A percentile compares a stretch with the other conserved stretches of the same genome.
Evolutionary conservation across 2,329 filamentous ascomycete genomes (phyloP).

Genomic region (Cryoendolithus antarcticus): DNA sequence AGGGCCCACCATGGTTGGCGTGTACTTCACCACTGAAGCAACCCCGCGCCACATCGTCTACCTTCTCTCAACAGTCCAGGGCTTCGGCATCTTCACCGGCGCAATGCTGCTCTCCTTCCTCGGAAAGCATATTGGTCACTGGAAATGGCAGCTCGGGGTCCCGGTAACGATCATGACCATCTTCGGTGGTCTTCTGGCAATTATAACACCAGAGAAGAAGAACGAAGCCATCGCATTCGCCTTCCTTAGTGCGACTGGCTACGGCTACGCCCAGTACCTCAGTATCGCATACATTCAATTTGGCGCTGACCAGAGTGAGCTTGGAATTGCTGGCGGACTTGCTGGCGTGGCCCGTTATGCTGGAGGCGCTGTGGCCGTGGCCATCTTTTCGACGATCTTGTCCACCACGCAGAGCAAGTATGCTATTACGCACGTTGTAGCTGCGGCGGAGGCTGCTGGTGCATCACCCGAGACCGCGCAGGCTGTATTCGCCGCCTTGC

Average conservation of each 20-base stretch:
- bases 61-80: conserved; percentile 3
- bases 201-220: conserved; percentile 31
- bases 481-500: too few relatives aligned
- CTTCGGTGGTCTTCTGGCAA: conserved; percentile 34
- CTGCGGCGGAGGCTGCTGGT: too few relatives aligned
- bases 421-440: too few relatives aligned
- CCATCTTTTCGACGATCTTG: neutral
- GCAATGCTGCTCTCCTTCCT: conserved; percentile 29
- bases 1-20: too few relatives aligned
- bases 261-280: conserved; percentile 36
- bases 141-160: conserved; percentile 36
- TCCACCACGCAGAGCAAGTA: too few relatives aligned
- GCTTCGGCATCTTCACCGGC: conserved; percentile 32
- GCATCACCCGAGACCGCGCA: too few relatives aligned
- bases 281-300: conserved; percentile 38
- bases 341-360: conserved; percentile 29
- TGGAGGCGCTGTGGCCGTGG: conserved; percentile 8
- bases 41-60: too few relatives aligned
- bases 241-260: conserved; percentile 33
- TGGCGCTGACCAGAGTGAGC: conserved; percentile 35
- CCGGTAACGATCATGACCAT: conserved; percentile 35
- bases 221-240: conserved; percentile 35
- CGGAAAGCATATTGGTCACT: conserved; percentile 32
- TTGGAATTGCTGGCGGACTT: conserved; percentile 34
- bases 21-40: too few relatives aligned